phyloP scores from a whole-genome alignment of 305 asterid species.

The Fraxinus platypoda region DNA sequence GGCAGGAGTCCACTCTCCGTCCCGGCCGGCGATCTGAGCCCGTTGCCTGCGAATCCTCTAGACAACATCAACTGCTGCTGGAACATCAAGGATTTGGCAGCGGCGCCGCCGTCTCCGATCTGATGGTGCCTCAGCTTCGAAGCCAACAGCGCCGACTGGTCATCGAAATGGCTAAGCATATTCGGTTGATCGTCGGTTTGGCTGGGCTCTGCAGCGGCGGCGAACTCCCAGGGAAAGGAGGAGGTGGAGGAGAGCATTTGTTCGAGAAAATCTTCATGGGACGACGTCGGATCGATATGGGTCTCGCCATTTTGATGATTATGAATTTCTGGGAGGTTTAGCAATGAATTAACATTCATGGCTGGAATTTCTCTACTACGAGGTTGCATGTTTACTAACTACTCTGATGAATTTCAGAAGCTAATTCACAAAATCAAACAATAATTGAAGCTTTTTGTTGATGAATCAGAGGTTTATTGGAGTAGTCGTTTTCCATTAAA shows the following conservation, averaged over 20 bases:
- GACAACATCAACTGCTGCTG: constrained; percentile 53
- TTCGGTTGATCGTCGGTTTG: constrained; percentile 36
- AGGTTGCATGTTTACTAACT: background rate
- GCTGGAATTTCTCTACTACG: background rate
- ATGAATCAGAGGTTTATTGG: background rate
- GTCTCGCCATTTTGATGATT: constrained; percentile 18
- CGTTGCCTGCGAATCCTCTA: constrained; percentile 40
- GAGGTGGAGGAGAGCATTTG: constrained; percentile 41
- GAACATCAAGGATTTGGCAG: constrained; percentile 52
- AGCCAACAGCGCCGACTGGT: constrained; percentile 47
- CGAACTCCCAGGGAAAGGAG: constrained; percentile 38
- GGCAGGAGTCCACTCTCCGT: constrained; percentile 24
- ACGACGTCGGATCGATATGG: constrained; percentile 37
- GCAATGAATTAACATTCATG: background rate
- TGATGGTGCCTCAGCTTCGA: constrained; percentile 67
- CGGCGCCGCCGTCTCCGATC: constrained; percentile 47
- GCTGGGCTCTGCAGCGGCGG: constrained; percentile 33
- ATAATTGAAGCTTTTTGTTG: background rate
- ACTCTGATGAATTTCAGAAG: background rate
- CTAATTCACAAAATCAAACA: background rate
- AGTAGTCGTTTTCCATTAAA: background rate
- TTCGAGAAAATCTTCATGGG: constrained; percentile 46
- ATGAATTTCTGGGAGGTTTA: constrained; percentile 31
- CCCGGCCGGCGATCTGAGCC: constrained; percentile 30
- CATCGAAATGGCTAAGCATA: constrained; percentile 28